Percentiles rank a stretch among this genome's conserved stretches.
Conservation (phyloP, 371 early-diverging fungal species). For the Lichtheimia hyalospora region DNA sequence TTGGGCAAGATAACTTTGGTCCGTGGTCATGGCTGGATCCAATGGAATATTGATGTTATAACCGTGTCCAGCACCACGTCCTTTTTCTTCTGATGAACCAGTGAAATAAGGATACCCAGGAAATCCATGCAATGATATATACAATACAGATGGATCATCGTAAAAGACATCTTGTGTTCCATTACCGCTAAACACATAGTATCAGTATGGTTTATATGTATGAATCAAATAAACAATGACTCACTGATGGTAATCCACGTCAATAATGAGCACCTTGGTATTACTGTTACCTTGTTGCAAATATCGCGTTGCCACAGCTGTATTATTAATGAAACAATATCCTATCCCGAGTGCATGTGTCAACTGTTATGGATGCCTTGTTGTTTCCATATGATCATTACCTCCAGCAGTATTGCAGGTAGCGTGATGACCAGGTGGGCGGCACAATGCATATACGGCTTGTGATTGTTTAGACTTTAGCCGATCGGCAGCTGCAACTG, state of each 20-base stretch:
- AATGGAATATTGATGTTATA: conserved; percentile 77
- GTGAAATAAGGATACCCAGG: conserved; percentile 61
- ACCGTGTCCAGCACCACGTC: conserved; percentile 54
- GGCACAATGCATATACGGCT: conserved; percentile 61
- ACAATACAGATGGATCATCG: conserved; percentile 53
- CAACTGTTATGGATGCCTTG: background rate
- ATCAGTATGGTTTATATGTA: background rate
- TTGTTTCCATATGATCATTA: background rate
- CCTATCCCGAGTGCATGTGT: conserved; percentile 10
- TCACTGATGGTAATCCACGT: conserved; percentile 70
- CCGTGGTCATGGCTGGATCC: conserved; percentile 36
- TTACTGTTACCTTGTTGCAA: conserved; percentile 35
- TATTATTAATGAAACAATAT: conserved; percentile 63
- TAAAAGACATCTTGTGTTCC: conserved; percentile 78
- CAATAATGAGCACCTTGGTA: conserved; percentile 52
- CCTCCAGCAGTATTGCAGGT: conserved; percentile 54
- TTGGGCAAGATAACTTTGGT: conserved; percentile 45
- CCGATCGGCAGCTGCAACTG: conserved; percentile 46
- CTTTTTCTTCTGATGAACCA: conserved; percentile 59
- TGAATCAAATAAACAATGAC: background rate
- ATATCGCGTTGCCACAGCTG: conserved; percentile 55
- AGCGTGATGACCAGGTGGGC: conserved; percentile 74
- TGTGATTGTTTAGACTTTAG: conserved; percentile 6
- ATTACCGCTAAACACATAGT: conserved; percentile 49
- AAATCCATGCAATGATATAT: conserved; percentile 54